A percentile compares a stretch with the other conserved stretches of the same genome.
These are phyloP conservation scores for Baorangia bicolor DNA, from an alignment of 768 basidiomycete genomes.

Conservation along the genomic window DNA sequence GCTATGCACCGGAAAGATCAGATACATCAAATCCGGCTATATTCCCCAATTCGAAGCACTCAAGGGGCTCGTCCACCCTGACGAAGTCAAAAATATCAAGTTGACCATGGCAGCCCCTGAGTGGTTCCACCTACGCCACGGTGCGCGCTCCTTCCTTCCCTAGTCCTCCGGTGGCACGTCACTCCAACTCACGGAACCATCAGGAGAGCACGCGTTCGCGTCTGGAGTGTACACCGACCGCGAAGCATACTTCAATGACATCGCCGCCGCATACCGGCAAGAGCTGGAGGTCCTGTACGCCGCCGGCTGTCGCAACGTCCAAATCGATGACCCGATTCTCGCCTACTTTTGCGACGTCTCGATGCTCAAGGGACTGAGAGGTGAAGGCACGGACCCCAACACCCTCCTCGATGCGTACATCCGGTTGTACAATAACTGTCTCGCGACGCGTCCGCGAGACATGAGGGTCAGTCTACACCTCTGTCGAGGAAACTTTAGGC, in stretches of 20 bases:
- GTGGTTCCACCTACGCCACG: conserved; percentile 71
- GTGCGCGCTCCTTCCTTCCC: conserved; percentile 28
- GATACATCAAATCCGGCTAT: conserved; percentile 60
- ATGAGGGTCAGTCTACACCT: conserved; percentile 44
- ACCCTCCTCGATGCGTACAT: conserved; percentile 62
- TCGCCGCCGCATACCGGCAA: conserved; percentile 44
- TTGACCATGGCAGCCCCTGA: conserved; percentile 70
- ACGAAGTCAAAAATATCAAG: conserved; percentile 69
- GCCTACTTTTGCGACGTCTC: conserved; percentile 66
- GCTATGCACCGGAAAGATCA: conserved; percentile 56
- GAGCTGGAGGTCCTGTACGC: conserved; percentile 46
- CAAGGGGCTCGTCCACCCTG: conserved; percentile 53
- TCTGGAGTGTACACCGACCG: conserved; percentile 18
- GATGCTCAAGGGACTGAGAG: conserved; percentile 56
- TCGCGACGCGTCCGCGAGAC: conserved; percentile 38
- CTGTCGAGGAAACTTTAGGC: conserved; percentile 39
- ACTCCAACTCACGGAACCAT: neutral
- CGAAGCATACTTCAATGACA: conserved; percentile 49
- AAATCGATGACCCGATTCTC: conserved; percentile 48
- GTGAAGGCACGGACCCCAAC: conserved; percentile 58
- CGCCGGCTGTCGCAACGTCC: conserved; percentile 42
- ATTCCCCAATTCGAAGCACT: conserved; percentile 61
- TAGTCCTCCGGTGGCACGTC: neutral
- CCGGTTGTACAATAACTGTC: conserved; percentile 38
- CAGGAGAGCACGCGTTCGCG: conserved; percentile 25